phyloP scores from a whole-genome alignment of 352 stramenopile genomes.

The Globisporangium cederbergense region DNA sequence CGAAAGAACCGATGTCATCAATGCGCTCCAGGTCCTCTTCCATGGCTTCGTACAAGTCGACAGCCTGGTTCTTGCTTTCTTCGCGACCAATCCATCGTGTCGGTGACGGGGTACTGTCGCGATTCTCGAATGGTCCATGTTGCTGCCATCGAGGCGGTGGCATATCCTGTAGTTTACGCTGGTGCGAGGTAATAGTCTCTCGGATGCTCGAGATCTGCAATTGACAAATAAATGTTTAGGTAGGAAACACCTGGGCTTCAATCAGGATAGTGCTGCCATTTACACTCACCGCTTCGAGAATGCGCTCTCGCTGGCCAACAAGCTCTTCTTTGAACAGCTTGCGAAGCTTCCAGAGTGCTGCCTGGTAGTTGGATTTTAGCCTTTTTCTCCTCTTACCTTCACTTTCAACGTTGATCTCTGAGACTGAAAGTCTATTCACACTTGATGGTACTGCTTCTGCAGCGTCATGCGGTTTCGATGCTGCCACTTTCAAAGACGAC shows the following conservation, averaged over 20 bases:
- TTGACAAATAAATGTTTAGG: slow-evolving; percentile 1
- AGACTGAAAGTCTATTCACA: not conserved
- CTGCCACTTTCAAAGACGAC: not conserved
- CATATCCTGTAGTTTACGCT: slow-evolving; percentile 12
- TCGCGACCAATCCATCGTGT: not conserved
- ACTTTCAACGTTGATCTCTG: not conserved
- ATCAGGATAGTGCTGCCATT: not conserved
- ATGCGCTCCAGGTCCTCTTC: slow-evolving; percentile 55
- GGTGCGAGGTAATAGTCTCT: slow-evolving; percentile 20
- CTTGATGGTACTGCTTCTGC: not conserved
- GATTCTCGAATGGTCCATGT: not conserved
- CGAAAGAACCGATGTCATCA: slow-evolving; percentile 43
- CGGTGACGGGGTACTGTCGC: not conserved
- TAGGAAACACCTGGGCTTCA: not conserved
- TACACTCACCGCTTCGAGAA: slow-evolving; percentile 28
- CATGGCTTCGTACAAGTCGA: slow-evolving; percentile 41
- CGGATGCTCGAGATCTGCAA: slow-evolving; percentile 27
- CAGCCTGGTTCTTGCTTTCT: slow-evolving; percentile 15
- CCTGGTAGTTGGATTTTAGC: slow-evolving; percentile 32
- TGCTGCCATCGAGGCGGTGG: not conserved
- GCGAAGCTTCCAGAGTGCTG: slow-evolving; percentile 51
- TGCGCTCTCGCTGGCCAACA: slow-evolving; percentile 34
- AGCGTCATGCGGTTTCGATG: not conserved
- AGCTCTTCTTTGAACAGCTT: slow-evolving; percentile 64
- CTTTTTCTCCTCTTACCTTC: slow-evolving; percentile 1